Percentiles rank a stretch among this genome's conserved stretches.
Conservation (phyloP, 2,329 filamentous ascomycete species). For the Periconia macrospinosa region DNA sequence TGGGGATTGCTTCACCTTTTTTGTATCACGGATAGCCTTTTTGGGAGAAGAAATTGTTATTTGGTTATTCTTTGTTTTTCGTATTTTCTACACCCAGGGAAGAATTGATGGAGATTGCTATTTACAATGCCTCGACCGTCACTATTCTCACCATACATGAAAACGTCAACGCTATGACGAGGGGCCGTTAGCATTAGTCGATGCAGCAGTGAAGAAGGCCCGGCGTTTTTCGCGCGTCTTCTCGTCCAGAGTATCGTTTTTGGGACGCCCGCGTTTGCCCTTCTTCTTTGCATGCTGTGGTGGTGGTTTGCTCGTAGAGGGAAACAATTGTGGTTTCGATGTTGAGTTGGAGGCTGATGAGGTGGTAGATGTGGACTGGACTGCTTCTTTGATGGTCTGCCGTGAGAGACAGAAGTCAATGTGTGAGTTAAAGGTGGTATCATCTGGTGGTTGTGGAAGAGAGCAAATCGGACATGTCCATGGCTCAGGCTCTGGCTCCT, state of each 20-base stretch:
- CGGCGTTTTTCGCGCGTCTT: slow-evolving; percentile 34
- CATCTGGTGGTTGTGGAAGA: slow-evolving; percentile 73
- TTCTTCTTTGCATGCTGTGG: slow-evolving; percentile 19
- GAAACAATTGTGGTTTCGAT: neutral
- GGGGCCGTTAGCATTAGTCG: neutral
- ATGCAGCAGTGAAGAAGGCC: slow-evolving; percentile 32
- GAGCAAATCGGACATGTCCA: slow-evolving; percentile 91
- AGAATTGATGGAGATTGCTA: neutral
- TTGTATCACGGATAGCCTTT: too few species aligned
- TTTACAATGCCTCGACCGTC: neutral
- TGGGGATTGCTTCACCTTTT: too few species aligned
- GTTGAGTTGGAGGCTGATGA: slow-evolving; percentile 10
- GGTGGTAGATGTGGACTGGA: slow-evolving; percentile 54
- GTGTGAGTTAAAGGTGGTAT: slow-evolving; percentile 82
- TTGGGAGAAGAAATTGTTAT: too few species aligned
- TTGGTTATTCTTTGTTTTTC: too few species aligned
- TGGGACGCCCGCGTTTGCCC: slow-evolving; percentile 34
- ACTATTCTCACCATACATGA: neutral
- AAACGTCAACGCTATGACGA: neutral
- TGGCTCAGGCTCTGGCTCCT: slow-evolving; percentile 9
- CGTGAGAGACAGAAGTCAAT: slow-evolving; percentile 89
- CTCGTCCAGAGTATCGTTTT: slow-evolving; percentile 27
- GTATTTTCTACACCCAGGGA: too few species aligned
- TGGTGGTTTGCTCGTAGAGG: neutral
- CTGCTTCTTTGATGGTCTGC: slow-evolving; percentile 80